Percentiles rank a stretch among this genome's conserved stretches.
phyloP scores from a whole-genome alignment of 495 filamentous ascomycete genomes.

The Aspergillus baeticus region DNA sequence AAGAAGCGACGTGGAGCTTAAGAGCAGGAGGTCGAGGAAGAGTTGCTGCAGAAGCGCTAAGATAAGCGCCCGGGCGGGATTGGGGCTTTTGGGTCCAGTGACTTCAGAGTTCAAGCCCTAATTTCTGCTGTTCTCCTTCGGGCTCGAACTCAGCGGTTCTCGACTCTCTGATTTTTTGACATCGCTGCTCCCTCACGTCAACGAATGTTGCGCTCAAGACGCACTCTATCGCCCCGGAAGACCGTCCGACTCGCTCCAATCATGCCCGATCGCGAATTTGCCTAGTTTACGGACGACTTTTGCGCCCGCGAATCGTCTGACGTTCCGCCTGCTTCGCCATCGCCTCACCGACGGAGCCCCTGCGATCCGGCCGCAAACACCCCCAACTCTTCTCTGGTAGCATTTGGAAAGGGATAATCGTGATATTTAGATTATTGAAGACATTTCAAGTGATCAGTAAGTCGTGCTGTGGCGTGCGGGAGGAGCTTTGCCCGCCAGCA shows the following conservation, averaged over 20 bases:
- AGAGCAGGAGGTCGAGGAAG: neutral
- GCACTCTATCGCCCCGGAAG: slow-evolving; percentile 8
- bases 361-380: neutral
- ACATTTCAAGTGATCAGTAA: neutral
- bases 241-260: slow-evolving; percentile 6
- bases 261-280: slow-evolving; percentile 14
- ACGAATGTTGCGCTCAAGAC: neutral
- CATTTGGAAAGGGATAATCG: neutral
- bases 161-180: slow-evolving; percentile 3
- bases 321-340: slow-evolving; percentile 21
- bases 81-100: slow-evolving; percentile 34
- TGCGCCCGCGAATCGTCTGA: slow-evolving; percentile 20
- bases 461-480: slow-evolving; percentile 3
- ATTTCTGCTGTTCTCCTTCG: slow-evolving; percentile 29
- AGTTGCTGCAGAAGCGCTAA: slow-evolving; percentile 10
- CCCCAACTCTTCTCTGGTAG: neutral
- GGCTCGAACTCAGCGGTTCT: slow-evolving; percentile 24
- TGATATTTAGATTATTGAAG: neutral
- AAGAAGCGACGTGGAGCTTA: neutral
- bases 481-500: slow-evolving; percentile 11
- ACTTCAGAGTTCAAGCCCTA: slow-evolving; percentile 39
- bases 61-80: slow-evolving; percentile 24
- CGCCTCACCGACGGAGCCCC: slow-evolving; percentile 20
- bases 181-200: neutral
- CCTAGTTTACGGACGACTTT: slow-evolving; percentile 16